These are phyloP conservation scores for Adansonia rubrostipa DNA, from an alignment of 441 rosid genomes.

Conservation along the genomic window DNA sequence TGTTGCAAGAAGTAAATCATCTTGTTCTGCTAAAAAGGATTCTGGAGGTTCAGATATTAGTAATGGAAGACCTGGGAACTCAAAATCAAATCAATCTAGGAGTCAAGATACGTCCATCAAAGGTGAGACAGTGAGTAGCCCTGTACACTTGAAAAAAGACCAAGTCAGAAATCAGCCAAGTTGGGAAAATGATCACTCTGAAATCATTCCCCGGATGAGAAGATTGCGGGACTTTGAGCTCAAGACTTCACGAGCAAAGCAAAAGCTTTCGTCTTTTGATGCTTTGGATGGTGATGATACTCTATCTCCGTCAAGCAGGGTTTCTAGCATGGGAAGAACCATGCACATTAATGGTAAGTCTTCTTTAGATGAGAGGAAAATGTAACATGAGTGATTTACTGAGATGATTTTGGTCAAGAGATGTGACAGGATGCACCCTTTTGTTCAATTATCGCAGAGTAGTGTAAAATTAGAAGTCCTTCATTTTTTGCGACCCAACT, in stretches of 20 bases:
- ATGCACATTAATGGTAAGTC: slow-evolving; percentile 58
- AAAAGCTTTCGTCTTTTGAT: slow-evolving; percentile 54
- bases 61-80: slow-evolving; percentile 42
- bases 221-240: slow-evolving; percentile 88
- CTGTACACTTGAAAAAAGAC: slow-evolving; percentile 30
- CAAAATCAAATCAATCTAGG: slow-evolving; percentile 37
- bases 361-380: slow-evolving; percentile 31
- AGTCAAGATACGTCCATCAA: slow-evolving; percentile 38
- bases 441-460: slow-evolving; percentile 28
- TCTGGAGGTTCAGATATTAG: slow-evolving; percentile 50
- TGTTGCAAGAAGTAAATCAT: slow-evolving; percentile 45
- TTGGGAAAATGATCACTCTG: slow-evolving; percentile 55
- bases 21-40: slow-evolving; percentile 50
- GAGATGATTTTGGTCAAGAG: slow-evolving; percentile 30
- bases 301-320: slow-evolving; percentile 51
- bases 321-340: slow-evolving; percentile 51
- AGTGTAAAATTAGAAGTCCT: slow-evolving; percentile 28
- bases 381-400: slow-evolving; percentile 24
- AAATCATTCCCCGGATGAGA: slow-evolving; percentile 75
- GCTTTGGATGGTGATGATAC: slow-evolving; percentile 52
- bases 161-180: slow-evolving; percentile 49
- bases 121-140: slow-evolving; percentile 39
- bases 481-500: slow-evolving; percentile 35
- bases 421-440: slow-evolving; percentile 26
- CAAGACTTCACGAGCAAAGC: slow-evolving; percentile 57